Evolutionary conservation across 495 filamentous ascomycete genomes (phyloP).

Genomic region (Penicillium soppii): DNA sequence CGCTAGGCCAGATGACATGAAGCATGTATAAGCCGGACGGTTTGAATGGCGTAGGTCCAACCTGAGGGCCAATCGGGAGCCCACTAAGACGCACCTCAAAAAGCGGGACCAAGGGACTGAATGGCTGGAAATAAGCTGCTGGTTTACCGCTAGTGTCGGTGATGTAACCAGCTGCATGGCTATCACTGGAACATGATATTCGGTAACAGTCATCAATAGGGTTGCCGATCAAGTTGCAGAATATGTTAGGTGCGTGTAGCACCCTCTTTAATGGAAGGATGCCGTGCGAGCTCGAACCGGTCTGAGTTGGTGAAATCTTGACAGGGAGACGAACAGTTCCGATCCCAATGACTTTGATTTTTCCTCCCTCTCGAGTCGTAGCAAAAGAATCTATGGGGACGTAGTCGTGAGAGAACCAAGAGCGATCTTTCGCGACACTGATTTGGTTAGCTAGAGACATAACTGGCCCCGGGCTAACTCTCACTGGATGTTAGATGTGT

Average conservation of each 20-base stretch:
- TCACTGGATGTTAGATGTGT: too few species aligned
- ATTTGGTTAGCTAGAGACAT: not conserved
- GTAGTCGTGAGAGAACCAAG: constrained; percentile 2
- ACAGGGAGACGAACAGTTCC: not conserved
- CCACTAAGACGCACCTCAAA: not conserved
- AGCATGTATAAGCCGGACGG: not conserved
- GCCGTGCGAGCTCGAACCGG: not conserved
- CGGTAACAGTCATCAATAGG: too few species aligned
- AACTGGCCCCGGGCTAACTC: too few species aligned
- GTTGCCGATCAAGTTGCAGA: too few species aligned
- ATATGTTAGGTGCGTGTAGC: too few species aligned
- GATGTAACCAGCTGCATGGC: too few species aligned
- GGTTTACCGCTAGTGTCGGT: too few species aligned
- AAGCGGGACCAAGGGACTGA: not conserved
- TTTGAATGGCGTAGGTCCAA: not conserved
- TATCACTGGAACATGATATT: too few species aligned
- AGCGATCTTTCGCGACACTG: constrained; percentile 13
- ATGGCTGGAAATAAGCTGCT: not conserved
- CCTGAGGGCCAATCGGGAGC: not conserved
- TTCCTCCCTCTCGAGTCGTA: not conserved
- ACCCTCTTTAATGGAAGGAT: not conserved
- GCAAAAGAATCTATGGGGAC: not conserved
- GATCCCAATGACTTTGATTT: not conserved
- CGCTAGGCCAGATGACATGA: not conserved
- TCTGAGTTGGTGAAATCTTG: not conserved